These are phyloP conservation scores for Haberlea rhodopensis DNA, from an alignment of 257 asterid species.

Conservation along the genomic window DNA sequence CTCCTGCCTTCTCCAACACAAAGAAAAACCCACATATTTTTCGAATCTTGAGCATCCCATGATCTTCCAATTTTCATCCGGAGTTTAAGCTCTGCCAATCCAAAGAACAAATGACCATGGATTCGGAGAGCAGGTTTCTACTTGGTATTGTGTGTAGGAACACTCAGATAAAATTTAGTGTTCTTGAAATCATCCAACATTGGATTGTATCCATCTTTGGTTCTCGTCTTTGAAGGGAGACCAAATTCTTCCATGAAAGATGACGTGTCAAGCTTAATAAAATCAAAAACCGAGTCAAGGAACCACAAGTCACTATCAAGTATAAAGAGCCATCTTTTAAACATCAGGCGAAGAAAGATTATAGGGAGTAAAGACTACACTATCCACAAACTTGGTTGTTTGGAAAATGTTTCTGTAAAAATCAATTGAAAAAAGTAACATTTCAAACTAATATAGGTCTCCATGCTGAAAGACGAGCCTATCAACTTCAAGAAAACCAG, in stretches of 20 bases:
- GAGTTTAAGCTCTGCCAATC: background rate
- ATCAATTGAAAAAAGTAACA: too few relatives aligned
- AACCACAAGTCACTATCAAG: constrained; percentile 11
- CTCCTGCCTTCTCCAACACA: too few relatives aligned
- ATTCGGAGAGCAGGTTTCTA: constrained; percentile 27
- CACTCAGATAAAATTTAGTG: constrained; percentile 87
- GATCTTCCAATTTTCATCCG: background rate
- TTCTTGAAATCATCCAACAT: constrained; percentile 96
- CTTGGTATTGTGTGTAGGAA: constrained; percentile 84
- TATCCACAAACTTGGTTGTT: background rate
- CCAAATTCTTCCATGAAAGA: constrained; percentile 97
- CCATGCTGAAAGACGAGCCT: too few relatives aligned
- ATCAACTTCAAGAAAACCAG: too few relatives aligned
- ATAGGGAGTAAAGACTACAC: background rate
- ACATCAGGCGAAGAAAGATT: background rate
- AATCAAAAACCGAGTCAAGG: constrained; percentile 22
- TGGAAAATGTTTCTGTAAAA: background rate
- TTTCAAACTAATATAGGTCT: too few relatives aligned
- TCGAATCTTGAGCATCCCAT: background rate
- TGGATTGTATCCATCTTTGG: constrained; percentile 93
- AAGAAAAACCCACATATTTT: background rate
- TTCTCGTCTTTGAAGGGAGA: constrained; percentile 85
- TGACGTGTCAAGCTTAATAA: constrained; percentile 75
- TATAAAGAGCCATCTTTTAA: background rate
- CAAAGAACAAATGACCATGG: background rate